These are phyloP conservation scores for Ilex paraguariensis DNA, from an alignment of 305 asterid genomes.

Conservation along the genomic window DNA sequence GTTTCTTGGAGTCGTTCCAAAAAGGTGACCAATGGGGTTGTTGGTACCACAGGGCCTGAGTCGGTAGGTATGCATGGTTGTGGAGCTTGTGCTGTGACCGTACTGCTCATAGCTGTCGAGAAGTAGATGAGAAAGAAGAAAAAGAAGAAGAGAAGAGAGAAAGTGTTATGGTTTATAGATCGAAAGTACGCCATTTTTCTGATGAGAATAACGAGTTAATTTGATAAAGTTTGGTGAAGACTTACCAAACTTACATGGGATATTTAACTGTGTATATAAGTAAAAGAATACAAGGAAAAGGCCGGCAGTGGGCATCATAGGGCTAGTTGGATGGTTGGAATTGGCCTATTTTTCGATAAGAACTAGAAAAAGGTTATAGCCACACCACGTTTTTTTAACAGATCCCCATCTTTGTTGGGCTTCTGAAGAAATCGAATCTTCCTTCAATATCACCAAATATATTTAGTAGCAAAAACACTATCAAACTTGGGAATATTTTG, in stretches of 20 bases:
- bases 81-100: background rate
- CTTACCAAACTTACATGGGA: too few species aligned
- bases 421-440: too few species aligned
- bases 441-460: too few species aligned
- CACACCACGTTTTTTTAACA: too few species aligned
- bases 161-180: background rate
- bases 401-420: too few species aligned
- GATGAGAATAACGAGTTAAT: too few species aligned
- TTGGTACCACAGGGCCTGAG: constrained; percentile 44
- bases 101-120: constrained; percentile 5
- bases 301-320: background rate
- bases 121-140: background rate
- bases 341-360: background rate
- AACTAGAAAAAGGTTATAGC: too few species aligned
- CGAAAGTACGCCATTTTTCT: too few species aligned
- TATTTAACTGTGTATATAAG: background rate
- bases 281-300: background rate
- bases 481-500: too few species aligned
- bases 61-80: constrained; percentile 18
- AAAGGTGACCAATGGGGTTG: constrained; percentile 50
- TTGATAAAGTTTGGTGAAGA: too few species aligned
- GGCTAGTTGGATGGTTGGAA: background rate
- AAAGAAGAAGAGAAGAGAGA: background rate
- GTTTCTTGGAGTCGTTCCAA: constrained; percentile 53
- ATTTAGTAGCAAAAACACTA: too few species aligned